phyloP scores from a whole-genome alignment of 2,329 filamentous ascomycete genomes.

The Exophiala lecanii-corni region DNA sequence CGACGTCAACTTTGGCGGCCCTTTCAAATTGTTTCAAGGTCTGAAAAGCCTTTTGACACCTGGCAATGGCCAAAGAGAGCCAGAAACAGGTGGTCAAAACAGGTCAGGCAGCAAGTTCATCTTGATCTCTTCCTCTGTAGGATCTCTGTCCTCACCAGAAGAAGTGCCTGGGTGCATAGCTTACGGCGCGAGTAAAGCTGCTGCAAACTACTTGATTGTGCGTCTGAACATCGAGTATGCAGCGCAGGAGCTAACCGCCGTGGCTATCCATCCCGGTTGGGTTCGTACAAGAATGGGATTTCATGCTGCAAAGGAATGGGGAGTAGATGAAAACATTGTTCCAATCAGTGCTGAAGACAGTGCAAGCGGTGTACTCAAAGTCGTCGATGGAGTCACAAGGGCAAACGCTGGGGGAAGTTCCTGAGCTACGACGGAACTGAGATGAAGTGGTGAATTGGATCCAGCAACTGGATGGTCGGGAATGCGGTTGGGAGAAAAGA shows the following conservation, averaged over 20 bases:
- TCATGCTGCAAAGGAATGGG: conserved; percentile 1
- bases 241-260: not conserved
- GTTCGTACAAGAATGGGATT: not conserved
- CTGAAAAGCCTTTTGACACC: not conserved
- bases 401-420: not conserved
- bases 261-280: conserved; percentile 1
- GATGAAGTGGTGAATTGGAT: not conserved
- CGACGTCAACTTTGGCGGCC: conserved; percentile 2
- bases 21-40: not conserved
- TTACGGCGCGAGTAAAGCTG: conserved; percentile 1
- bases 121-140: conserved; percentile 2
- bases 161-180: not conserved
- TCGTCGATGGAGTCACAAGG: not conserved
- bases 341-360: not conserved
- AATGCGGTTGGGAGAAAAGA: too few species aligned
- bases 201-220: not conserved
- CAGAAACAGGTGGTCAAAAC: not conserved
- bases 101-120: not conserved
- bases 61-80: too few species aligned
- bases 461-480: too few species aligned
- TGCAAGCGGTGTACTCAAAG: not conserved
- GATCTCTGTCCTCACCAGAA: not conserved
- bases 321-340: not conserved
- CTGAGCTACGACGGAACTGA: conserved; percentile 1
- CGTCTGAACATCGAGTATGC: not conserved